Percentiles rank a stretch among this genome's conserved stretches.
Evolutionary conservation across 2,329 filamentous ascomycete genomes (phyloP).

Genomic region (Thelonectria rubi): DNA sequence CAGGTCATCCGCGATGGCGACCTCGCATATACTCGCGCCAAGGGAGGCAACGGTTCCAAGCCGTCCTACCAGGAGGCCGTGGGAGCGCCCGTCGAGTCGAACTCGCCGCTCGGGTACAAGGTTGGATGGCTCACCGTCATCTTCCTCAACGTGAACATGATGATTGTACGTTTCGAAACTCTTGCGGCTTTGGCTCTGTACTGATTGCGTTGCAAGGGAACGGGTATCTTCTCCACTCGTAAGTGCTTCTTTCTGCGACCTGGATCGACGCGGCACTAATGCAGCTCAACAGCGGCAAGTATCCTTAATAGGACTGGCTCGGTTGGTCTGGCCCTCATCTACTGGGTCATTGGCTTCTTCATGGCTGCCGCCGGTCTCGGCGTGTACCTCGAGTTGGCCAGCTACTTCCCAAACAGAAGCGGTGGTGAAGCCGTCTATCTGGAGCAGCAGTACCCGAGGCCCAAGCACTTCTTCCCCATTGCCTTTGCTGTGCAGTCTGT

Average conservation of each 20-base stretch:
- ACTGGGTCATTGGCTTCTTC: slow-evolving; percentile 70
- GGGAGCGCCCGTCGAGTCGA: slow-evolving; percentile 67
- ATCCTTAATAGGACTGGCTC: slow-evolving; percentile 68
- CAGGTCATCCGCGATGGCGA: slow-evolving; percentile 33
- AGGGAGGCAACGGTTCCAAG: slow-evolving; percentile 59
- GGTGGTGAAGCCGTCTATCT: slow-evolving; percentile 74
- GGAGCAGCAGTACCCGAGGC: slow-evolving; percentile 72
- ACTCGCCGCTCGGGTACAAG: slow-evolving; percentile 67
- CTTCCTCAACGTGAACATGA: slow-evolving; percentile 69
- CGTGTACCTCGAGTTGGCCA: slow-evolving; percentile 70
- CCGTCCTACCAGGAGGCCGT: slow-evolving; percentile 67
- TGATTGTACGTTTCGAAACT: slow-evolving; percentile 51
- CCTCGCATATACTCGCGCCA: slow-evolving; percentile 32
- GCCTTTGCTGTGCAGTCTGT: slow-evolving; percentile 71
- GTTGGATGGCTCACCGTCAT: slow-evolving; percentile 65
- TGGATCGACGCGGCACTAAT: slow-evolving; percentile 37
- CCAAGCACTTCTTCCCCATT: slow-evolving; percentile 70
- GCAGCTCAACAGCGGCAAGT: slow-evolving; percentile 52
- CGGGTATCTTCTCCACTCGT: slow-evolving; percentile 73
- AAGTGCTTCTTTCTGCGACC: slow-evolving; percentile 39
- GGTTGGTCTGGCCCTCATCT: slow-evolving; percentile 68
- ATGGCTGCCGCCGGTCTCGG: slow-evolving; percentile 63
- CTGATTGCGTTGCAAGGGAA: slow-evolving; percentile 50
- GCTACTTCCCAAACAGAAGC: slow-evolving; percentile 72
- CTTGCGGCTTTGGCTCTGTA: neutral